phyloP scores from a whole-genome alignment of 106 monocot species.

The Gastrodia elata region DNA sequence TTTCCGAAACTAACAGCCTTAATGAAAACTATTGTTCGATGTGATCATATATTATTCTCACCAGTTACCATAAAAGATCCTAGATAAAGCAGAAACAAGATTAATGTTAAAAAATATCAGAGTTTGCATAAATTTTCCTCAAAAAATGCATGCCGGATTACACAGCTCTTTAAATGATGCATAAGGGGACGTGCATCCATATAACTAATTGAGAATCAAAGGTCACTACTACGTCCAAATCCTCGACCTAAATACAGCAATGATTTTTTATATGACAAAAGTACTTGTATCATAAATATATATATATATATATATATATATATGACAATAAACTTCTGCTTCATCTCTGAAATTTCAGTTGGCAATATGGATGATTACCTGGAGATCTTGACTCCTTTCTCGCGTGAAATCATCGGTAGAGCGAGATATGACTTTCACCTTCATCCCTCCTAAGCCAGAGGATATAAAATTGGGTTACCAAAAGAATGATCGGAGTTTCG shows the following conservation, averaged over 20 bases:
- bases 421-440: slow-evolving; percentile 90
- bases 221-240: not conserved
- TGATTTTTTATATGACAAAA: not conserved
- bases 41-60: not conserved
- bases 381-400: slow-evolving; percentile 78
- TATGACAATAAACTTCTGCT: not conserved
- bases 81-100: not conserved
- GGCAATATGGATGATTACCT: slow-evolving; percentile 21
- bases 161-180: not conserved
- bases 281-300: not conserved
- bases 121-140: not conserved
- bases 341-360: not conserved
- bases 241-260: not conserved
- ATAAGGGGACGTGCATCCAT: too few species aligned
- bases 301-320: too few species aligned
- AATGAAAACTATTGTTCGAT: too few species aligned
- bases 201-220: too few species aligned
- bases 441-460: slow-evolving; percentile 31
- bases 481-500: too few species aligned
- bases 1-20: too few species aligned
- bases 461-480: not conserved
- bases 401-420: slow-evolving; percentile 94
- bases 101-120: not conserved
- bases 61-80: not conserved
- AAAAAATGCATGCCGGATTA: not conserved